A percentile compares a stretch with the other conserved stretches of the same genome.
Evolutionary conservation across 768 basidiomycete species (phyloP).

Genomic region (Kwoniella sp.): DNA sequence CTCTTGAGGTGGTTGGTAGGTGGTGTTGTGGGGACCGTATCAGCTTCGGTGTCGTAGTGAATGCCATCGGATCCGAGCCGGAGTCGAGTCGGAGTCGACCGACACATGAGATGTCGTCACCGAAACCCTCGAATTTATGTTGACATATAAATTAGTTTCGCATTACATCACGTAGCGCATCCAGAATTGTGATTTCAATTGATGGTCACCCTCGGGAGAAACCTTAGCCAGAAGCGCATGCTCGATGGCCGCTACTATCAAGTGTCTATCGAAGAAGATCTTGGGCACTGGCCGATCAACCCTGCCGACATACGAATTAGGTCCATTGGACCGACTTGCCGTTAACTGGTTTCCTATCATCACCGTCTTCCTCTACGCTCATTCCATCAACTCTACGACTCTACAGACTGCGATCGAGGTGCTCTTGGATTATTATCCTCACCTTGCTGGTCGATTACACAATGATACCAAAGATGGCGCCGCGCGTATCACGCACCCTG

Average conservation of each 20-base stretch:
- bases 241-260: too few species aligned
- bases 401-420: neutral
- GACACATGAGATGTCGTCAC: too few species aligned
- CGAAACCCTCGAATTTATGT: too few species aligned
- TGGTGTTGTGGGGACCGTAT: too few species aligned
- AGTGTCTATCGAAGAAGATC: neutral
- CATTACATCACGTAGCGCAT: too few species aligned
- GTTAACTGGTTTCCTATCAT: neutral
- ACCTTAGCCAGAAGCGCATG: too few species aligned
- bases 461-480: neutral
- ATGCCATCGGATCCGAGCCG: neutral
- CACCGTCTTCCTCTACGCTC: neutral
- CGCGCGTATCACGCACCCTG: neutral
- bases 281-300: too few species aligned
- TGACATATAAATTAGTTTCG: too few species aligned
- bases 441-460: neutral
- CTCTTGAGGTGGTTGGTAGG: too few species aligned
- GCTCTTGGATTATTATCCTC: neutral
- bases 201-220: too few species aligned
- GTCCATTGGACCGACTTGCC: neutral
- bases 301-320: neutral
- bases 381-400: neutral
- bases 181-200: too few species aligned
- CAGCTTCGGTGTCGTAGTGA: too few species aligned
- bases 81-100: neutral